phyloP scores from a whole-genome alignment of 2,329 filamentous ascomycete species.

The Monosporascus sp. region DNA sequence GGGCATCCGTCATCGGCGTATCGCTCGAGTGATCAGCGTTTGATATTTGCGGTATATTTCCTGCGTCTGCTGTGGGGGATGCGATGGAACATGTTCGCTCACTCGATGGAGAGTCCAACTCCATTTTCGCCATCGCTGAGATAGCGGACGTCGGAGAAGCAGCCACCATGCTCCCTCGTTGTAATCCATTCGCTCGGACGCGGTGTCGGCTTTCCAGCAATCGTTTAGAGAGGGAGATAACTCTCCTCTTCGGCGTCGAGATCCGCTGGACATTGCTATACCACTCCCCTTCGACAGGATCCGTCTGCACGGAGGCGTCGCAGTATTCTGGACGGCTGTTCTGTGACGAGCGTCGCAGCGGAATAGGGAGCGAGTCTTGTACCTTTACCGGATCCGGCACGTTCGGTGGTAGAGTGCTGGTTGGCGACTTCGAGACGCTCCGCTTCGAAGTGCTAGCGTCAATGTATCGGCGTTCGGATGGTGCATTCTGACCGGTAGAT shows the following conservation, averaged over 20 bases:
- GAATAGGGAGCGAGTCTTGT: slow-evolving; percentile 20
- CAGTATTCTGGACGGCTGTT: slow-evolving; percentile 39
- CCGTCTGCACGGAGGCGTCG: slow-evolving; percentile 49
- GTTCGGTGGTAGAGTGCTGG: slow-evolving; percentile 35
- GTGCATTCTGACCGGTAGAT: slow-evolving; percentile 22
- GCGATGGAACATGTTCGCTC: slow-evolving; percentile 22
- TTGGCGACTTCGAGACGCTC: slow-evolving; percentile 49
- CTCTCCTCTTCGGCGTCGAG: slow-evolving; percentile 37
- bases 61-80: slow-evolving; percentile 8
- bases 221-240: slow-evolving; percentile 49
- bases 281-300: slow-evolving; percentile 48
- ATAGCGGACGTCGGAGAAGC: slow-evolving; percentile 23
- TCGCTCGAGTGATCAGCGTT: slow-evolving; percentile 15
- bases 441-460: slow-evolving; percentile 45
- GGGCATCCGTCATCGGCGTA: slow-evolving; percentile 29
- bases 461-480: slow-evolving; percentile 38
- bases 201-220: slow-evolving; percentile 44
- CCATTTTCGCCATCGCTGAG: slow-evolving; percentile 31
- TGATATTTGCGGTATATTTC: slow-evolving; percentile 5
- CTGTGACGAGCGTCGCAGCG: slow-evolving; percentile 34
- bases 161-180: slow-evolving; percentile 23
- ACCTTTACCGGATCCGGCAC: slow-evolving; percentile 22
- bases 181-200: slow-evolving; percentile 34
- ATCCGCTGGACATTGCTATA: slow-evolving; percentile 35
- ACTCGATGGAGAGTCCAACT: slow-evolving; percentile 30